Percentiles rank a stretch among this genome's conserved stretches.
Conservation (phyloP, 1,139 yeast genomes). For the Taphrina communis region DNA sequence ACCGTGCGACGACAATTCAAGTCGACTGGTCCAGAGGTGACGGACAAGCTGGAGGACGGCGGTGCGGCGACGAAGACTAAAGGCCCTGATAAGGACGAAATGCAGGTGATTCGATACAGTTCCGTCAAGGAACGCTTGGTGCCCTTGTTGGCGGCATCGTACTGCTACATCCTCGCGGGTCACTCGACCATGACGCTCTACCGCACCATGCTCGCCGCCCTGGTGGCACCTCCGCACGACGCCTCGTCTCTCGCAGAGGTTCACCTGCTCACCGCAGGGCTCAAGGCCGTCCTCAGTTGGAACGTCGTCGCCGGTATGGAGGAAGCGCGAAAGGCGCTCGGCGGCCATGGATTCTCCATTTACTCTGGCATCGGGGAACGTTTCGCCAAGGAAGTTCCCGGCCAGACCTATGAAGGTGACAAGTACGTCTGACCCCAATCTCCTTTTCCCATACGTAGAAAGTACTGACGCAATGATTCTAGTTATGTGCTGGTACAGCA, state of each 20-base stretch:
- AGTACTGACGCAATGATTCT: background rate
- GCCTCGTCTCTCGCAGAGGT: constrained; percentile 40
- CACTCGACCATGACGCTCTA: constrained; percentile 28
- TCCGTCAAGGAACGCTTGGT: constrained; percentile 34
- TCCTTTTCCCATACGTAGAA: background rate
- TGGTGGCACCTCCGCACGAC: constrained; percentile 37
- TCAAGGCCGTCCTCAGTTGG: constrained; percentile 40
- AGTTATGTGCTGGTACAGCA: constrained; percentile 38
- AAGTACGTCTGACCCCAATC: constrained; percentile 4
- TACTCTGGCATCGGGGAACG: constrained; percentile 39
- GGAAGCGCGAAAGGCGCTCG: constrained; percentile 36
- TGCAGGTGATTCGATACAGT: constrained; percentile 33
- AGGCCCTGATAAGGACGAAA: constrained; percentile 17
- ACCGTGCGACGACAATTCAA: constrained; percentile 85
- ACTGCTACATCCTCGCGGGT: constrained; percentile 34
- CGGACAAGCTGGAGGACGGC: constrained; percentile 38
- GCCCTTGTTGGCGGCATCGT: constrained; percentile 33
- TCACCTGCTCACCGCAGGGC: constrained; percentile 31
- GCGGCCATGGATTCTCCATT: constrained; percentile 40
- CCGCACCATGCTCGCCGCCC: constrained; percentile 26
- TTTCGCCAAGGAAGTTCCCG: constrained; percentile 38
- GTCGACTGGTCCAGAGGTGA: constrained; percentile 49
- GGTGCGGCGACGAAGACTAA: background rate
- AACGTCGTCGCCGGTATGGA: constrained; percentile 35
- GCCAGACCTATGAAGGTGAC: constrained; percentile 40